These are phyloP conservation scores for Dendrobium catenatum DNA, from an alignment of 106 monocot genomes.

Conservation along the genomic window DNA sequence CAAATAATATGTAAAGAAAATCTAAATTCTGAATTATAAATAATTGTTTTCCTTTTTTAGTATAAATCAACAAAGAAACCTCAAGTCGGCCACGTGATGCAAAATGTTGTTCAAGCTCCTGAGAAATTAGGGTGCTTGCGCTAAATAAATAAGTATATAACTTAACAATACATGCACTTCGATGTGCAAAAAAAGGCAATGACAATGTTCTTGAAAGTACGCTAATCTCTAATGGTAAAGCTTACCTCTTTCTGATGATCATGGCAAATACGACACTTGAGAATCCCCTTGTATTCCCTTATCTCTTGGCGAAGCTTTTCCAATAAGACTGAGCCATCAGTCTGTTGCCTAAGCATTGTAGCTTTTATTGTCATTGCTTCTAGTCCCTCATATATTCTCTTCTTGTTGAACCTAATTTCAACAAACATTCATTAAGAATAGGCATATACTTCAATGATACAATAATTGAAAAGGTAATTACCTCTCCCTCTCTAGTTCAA, in stretches of 20 bases:
- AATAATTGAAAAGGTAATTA: conserved; percentile 6
- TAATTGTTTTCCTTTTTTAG: background rate
- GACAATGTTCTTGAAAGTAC: background rate
- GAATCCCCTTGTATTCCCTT: conserved; percentile 55
- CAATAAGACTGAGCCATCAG: conserved; percentile 32
- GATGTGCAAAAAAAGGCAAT: background rate
- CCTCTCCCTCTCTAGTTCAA: conserved; percentile 90
- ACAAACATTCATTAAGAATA: background rate
- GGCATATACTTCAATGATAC: background rate
- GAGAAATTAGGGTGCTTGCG: background rate
- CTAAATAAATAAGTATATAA: background rate
- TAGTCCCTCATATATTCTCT: conserved; percentile 42
- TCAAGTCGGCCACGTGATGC: background rate
- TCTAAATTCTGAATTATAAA: background rate
- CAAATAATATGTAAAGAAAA: background rate
- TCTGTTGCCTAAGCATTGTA: conserved; percentile 20
- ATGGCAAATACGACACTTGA: conserved; percentile 51
- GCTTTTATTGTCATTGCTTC: conserved; percentile 43
- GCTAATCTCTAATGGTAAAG: background rate
- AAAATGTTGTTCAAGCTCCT: background rate
- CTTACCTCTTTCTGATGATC: conserved; percentile 62
- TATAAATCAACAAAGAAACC: background rate
- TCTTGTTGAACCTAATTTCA: conserved; percentile 41
- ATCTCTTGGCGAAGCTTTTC: conserved; percentile 54
- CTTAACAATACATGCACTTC: background rate